Evolutionary conservation across 352 stramenopile genomes (phyloP).

Genomic region (Phytophthora europaea): DNA sequence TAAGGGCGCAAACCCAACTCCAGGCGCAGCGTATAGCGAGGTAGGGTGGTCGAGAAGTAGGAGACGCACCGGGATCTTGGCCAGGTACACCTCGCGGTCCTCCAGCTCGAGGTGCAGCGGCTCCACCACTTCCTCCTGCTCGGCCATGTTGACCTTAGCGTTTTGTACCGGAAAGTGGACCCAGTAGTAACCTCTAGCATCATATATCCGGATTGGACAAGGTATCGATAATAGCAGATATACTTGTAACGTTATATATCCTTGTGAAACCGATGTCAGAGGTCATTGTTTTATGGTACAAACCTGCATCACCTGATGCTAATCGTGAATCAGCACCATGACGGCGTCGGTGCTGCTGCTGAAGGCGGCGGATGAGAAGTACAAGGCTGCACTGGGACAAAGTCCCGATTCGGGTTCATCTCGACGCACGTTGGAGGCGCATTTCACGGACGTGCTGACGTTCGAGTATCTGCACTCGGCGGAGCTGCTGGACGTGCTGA

Average conservation of each 20-base stretch:
- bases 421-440: slow-evolving; percentile 12
- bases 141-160: slow-evolving; percentile 52
- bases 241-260: background rate
- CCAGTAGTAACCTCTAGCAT: background rate
- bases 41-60: background rate
- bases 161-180: slow-evolving; percentile 3
- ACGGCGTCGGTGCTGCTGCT: slow-evolving; percentile 59
- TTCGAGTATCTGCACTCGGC: slow-evolving; percentile 75
- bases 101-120: slow-evolving; percentile 88
- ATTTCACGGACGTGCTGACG: slow-evolving; percentile 76
- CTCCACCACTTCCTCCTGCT: slow-evolving; percentile 93
- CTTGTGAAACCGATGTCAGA: background rate
- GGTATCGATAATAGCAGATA: too few relatives aligned
- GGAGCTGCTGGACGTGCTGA: slow-evolving; percentile 47
- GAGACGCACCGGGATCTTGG: slow-evolving; percentile 80
- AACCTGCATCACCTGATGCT: slow-evolving; percentile 7
- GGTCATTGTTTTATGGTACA: background rate
- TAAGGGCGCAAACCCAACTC: background rate
- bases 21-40: background rate
- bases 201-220: background rate
- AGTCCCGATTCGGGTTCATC: background rate
- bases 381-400: slow-evolving; percentile 51
- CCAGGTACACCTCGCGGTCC: slow-evolving; percentile 89
- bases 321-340: slow-evolving; percentile 12
- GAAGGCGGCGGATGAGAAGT: slow-evolving; percentile 75